Conservation (phyloP, 768 basidiomycete species). For the Leccinum broughii region DNA sequence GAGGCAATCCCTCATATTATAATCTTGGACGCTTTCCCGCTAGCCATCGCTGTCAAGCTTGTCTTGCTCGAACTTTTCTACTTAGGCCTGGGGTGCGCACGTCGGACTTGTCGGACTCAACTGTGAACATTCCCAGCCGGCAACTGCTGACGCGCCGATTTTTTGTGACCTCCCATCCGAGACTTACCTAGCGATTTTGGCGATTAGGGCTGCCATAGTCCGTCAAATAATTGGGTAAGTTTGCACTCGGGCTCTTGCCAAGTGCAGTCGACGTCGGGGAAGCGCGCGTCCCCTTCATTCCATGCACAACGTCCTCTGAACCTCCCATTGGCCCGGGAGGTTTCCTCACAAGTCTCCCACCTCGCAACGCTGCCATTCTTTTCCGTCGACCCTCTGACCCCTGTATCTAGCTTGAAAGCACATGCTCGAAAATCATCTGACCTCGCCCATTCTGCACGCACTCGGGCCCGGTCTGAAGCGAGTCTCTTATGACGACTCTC, state of each 20-base stretch:
- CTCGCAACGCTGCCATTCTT: slow-evolving; percentile 29
- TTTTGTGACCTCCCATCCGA: slow-evolving; percentile 7
- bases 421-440: slow-evolving; percentile 1
- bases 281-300: slow-evolving; percentile 6
- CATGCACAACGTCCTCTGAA: slow-evolving; percentile 15
- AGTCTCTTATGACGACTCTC: slow-evolving; percentile 31
- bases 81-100: too few species aligned
- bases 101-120: background rate
- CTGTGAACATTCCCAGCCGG: slow-evolving; percentile 5
- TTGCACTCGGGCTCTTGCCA: background rate
- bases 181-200: slow-evolving; percentile 20
- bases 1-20: background rate
- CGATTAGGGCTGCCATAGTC: slow-evolving; percentile 11
- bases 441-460: slow-evolving; percentile 15
- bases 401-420: background rate
- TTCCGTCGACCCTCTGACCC: slow-evolving; percentile 23
- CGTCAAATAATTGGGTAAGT: slow-evolving; percentile 26
- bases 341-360: background rate
- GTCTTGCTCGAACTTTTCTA: background rate
- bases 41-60: background rate
- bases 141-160: background rate
- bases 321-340: background rate
- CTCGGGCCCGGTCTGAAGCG: slow-evolving; percentile 28
- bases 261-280: background rate
- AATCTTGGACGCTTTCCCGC: background rate